Conservation (phyloP, 305 asterid genomes). For the Coffea humblotiana region DNA sequence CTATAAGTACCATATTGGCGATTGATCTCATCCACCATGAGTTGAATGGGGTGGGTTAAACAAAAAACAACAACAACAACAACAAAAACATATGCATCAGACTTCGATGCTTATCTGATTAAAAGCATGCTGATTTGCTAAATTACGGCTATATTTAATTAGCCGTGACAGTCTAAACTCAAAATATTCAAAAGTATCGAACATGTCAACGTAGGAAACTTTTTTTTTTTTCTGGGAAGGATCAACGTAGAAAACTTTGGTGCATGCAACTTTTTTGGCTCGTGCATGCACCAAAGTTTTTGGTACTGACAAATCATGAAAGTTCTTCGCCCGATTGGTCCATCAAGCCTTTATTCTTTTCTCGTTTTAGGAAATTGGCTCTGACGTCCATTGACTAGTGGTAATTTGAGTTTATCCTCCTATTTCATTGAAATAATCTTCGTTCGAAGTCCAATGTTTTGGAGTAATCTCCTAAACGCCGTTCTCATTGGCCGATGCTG, state of each 20-base stretch:
- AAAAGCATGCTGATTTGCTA: background rate
- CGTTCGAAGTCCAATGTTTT: background rate
- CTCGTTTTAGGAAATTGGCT: background rate
- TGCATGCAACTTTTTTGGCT: background rate
- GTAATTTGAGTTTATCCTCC: slow-evolving; percentile 6
- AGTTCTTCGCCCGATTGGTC: background rate
- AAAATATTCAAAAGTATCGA: background rate
- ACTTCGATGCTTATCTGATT: slow-evolving; percentile 9
- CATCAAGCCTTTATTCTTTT: background rate
- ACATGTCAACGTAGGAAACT: background rate
- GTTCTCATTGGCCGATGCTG: background rate
- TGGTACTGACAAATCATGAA: slow-evolving; percentile 7
- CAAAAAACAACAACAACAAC: background rate
- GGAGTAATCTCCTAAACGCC: slow-evolving; percentile 3
- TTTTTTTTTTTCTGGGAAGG: background rate
- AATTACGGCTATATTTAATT: slow-evolving; percentile 5
- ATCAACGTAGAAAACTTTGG: too few relatives aligned
- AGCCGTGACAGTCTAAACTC: background rate
- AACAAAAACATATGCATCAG: background rate
- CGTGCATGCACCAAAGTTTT: slow-evolving; percentile 25
- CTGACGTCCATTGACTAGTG: slow-evolving; percentile 1
- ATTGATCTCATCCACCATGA: background rate
- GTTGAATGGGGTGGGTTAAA: background rate
- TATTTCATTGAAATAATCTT: background rate
- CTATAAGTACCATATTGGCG: background rate